Evolutionary conservation across 2,329 filamentous ascomycete genomes (phyloP).

Genomic region (Mycosphaerella sp.): DNA sequence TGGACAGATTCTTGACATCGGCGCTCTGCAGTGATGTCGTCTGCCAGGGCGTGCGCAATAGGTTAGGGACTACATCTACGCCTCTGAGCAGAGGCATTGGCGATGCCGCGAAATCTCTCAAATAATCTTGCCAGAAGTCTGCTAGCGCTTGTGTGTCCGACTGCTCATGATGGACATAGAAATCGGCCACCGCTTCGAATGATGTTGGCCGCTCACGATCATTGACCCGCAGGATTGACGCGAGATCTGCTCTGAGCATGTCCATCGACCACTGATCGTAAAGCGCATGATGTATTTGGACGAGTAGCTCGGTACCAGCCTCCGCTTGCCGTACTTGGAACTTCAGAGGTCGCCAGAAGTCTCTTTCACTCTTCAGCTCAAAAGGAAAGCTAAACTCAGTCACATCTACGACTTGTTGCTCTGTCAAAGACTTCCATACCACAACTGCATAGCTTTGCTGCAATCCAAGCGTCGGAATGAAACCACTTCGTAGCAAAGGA

Average conservation of each 20-base stretch:
- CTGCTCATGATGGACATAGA: constrained; percentile 34
- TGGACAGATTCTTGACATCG: constrained; percentile 10
- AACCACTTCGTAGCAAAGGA: constrained; percentile 67
- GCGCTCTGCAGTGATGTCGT: constrained; percentile 11
- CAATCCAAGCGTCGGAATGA: constrained; percentile 46
- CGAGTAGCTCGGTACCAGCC: constrained; percentile 32
- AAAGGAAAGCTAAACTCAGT: constrained; percentile 19
- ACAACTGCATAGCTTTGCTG: constrained; percentile 54
- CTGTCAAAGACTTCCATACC: constrained; percentile 50
- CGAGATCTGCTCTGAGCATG: constrained; percentile 66
- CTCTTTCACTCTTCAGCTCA: constrained; percentile 24
- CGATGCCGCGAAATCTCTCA: constrained; percentile 51
- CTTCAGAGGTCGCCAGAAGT: constrained; percentile 53
- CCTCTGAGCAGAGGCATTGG: constrained; percentile 55
- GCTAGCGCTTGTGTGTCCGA: constrained; percentile 15
- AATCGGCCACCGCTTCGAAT: constrained; percentile 55
- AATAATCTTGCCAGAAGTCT: constrained; percentile 63
- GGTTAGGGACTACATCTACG: constrained; percentile 14
- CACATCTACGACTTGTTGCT: constrained; percentile 27
- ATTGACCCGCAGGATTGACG: constrained; percentile 41
- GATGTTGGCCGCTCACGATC: constrained; percentile 44
- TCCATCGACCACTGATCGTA: constrained; percentile 89
- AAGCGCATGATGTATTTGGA: constrained; percentile 71
- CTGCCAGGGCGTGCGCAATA: constrained; percentile 24
- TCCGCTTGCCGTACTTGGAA: constrained; percentile 48